Base-by-base conservation (phyloP, 768 basidiomycete species). In the Termitomyces bulborhizus region DNA sequence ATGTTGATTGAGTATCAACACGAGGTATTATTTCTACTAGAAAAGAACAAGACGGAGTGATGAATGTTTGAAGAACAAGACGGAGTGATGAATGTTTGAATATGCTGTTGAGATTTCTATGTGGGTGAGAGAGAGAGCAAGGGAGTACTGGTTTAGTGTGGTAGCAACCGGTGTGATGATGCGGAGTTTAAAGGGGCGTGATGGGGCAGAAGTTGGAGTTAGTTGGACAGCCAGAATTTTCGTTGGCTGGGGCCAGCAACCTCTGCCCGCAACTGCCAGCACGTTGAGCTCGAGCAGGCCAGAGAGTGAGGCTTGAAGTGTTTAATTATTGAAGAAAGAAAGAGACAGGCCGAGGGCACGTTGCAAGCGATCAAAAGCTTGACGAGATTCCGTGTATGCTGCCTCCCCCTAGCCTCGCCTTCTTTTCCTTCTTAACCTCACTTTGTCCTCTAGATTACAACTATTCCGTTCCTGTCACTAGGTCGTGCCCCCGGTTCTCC, bases 321-420 rank as follows among this genome's bases (percentile, higher is more conserved):
- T 29, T 61, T 68, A 66, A 68, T 70, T 64, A 66, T 75, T 74
- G 71, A 70, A 72, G 77, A 74, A 76, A 71, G 73, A 73, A 76
- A 71, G 73, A 73, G 55, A 56, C 62, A 63, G 60, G 60, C 55
- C 57, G 53, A 47, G 79, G 84, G 81, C 85, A 88, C 85, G 85
- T 86, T 86, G 84, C 76, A 73, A 79, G 77, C 75, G 75, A 86
- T 86, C 84, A 85, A 84, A 86, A 83, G 72, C 73, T 76, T 80
- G 78, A 71, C 62, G 68, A 74, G 76, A 70, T 69, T 70, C 64
- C 64, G 65, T 68, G 66, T 64, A 74, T 72, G 21, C 3, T 29
- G 78, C 81, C 81, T 80, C 65, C 75, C 79, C 75, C 77, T 73
- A 77, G 75, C 79, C 80, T 82, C 79, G 71, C 77, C 76, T 75